Evolutionary conservation across 2,329 filamentous ascomycete genomes (phyloP).

Genomic region (Pyricularia pennisetigena): DNA sequence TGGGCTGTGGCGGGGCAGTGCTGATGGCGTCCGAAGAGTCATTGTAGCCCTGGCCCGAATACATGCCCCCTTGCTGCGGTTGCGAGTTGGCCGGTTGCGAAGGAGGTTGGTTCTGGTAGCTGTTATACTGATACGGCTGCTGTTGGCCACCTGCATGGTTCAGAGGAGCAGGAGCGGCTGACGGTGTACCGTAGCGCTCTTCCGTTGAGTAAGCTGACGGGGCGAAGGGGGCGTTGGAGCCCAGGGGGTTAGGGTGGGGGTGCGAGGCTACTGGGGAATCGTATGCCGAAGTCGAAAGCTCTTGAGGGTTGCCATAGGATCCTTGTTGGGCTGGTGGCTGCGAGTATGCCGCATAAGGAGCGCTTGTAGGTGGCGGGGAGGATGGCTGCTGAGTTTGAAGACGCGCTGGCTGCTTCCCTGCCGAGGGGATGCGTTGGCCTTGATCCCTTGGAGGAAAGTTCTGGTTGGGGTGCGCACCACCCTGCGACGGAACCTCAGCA

Average conservation of each 20-base stretch:
- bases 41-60: slow-evolving; percentile 20
- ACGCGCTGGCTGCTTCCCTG: slow-evolving; percentile 35
- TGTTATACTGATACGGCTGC: slow-evolving; percentile 28
- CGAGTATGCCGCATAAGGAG: slow-evolving; percentile 31
- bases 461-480: slow-evolving; percentile 24
- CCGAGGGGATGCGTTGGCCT: slow-evolving; percentile 36
- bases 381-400: slow-evolving; percentile 31
- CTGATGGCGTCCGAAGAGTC: slow-evolving; percentile 12
- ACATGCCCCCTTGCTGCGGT: slow-evolving; percentile 20
- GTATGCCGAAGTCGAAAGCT: slow-evolving; percentile 68
- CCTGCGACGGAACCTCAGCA: slow-evolving; percentile 37
- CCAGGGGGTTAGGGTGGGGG: slow-evolving; percentile 33
- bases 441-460: slow-evolving; percentile 43
- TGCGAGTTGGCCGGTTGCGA: slow-evolving; percentile 9
- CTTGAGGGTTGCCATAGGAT: slow-evolving; percentile 64
- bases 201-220: slow-evolving; percentile 27
- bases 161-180: slow-evolving; percentile 17
- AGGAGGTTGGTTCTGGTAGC: slow-evolving; percentile 12
- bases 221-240: slow-evolving; percentile 23
- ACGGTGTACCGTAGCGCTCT: slow-evolving; percentile 20
- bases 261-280: slow-evolving; percentile 58
- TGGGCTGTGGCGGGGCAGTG: slow-evolving; percentile 21
- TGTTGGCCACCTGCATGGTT: slow-evolving; percentile 17
- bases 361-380: slow-evolving; percentile 36
- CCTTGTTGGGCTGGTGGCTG: slow-evolving; percentile 50